Evolutionary conservation across 2,329 filamentous ascomycete genomes (phyloP), one percentile per base, ranked within the genome.

Genomic region (Penicillium brevicompactum): DNA sequence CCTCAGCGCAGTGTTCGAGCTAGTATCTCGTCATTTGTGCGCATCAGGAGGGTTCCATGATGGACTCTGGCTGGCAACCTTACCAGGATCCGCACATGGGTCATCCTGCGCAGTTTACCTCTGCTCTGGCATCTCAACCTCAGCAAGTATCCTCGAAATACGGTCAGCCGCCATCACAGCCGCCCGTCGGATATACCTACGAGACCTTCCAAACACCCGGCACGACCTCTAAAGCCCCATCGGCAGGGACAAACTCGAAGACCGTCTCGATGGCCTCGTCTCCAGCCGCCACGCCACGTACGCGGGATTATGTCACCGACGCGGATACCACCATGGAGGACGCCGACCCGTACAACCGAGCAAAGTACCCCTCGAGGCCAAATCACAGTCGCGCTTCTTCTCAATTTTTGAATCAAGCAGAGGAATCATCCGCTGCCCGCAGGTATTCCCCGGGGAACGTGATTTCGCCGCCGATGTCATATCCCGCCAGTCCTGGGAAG

Each of bases 371-470:
- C 57, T 86, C 91, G 76, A 86, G 90, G 64, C 86, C 90, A 42
- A 86, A 86, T 70, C 86, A 91, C 68, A 71, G 58, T 63, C 87
- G 93, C 64, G 80, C 86, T 57, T 91, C 84, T 59, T 85, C 91
- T 65, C 88, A 93, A 72, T 89, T 88, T 63, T 76, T 87, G 45
- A 79, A 87, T 48, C 87, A 87, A 62, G 53, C 63, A 22, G 87
- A 93, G 69, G 87, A 90, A 56, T 94, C 91, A 42, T 83, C 90
- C 48, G 91, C 91, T 54, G 90, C 92, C 56, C 90, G 95, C 73
- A 87, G 92, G 70, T 97, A 97, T 77, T 97, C 93, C 45, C 94
- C 93, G 61, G 97, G 97, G 92, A 93, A 96, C 73, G 84, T 86
- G 14, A 80, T 95, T 58, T 91, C 92, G 57, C 90, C 92, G 40